Base-by-base conservation (phyloP, 2,329 filamentous ascomycete genomes). In the Exophiala sideris region DNA sequence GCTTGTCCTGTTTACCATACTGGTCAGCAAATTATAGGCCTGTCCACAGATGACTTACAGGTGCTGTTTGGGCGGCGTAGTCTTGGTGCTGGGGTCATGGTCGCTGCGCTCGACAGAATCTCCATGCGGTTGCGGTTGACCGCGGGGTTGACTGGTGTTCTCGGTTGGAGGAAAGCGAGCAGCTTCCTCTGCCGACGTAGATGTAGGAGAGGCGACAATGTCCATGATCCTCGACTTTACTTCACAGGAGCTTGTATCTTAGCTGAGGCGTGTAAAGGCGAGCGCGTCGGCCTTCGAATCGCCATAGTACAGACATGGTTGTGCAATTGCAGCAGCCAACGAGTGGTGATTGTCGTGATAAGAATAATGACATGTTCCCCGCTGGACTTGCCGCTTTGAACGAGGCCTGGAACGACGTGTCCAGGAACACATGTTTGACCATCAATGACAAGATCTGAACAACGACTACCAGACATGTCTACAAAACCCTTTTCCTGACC, bases 261-360 rank as follows among this genome's bases (percentile, higher is more conserved):
- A 70, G 96, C 97, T 92, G 85, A 87, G 57, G 88, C 97, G 8
- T 18, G 24, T 36, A 40, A 48, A 12, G 44, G 20, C n/a, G 21
- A 49, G 35, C 18, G 9, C 11, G 39, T 47, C 21, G 36, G 9
- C 42, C 44, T 29, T 10, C 24, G 34, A 6, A 41, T 46, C 41
- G 47, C 34, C 42, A 54, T 42, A 48, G 34, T 44, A 45, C 29
- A 24, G 18, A 39, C n/a, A 24, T 41, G 40, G 45, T 36, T 6
- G n/a, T 34, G 48, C 24, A 48, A 32, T 32, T 16, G 45, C 29
- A 33, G 40, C 40, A 16, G 16, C n/a, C n/a, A 20, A 21, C n/a
- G 35, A 39, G 35, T 39, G 35, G 12, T 18, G n/a, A 39, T 21
- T 39, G 48, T 29, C 24, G 24, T 29, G 24, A 29, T 29, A 29